Conservation (phyloP, 495 filamentous ascomycete genomes). For the Daldinia loculata region DNA sequence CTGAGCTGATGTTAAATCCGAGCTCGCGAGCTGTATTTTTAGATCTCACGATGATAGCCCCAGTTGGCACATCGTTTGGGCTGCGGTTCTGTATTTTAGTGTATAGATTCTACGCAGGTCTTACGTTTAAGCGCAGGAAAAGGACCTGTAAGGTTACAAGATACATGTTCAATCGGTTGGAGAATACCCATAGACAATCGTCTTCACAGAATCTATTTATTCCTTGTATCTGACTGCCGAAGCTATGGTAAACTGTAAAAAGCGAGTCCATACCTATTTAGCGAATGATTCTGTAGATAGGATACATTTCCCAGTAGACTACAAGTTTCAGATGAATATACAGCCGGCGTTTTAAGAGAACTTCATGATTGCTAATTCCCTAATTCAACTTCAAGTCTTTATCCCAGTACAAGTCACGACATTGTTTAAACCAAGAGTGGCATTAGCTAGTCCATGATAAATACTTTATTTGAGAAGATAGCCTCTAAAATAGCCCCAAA, state of each 20-base stretch:
- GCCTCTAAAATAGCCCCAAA: not conserved
- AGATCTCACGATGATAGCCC: not conserved
- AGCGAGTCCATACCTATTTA: not conserved
- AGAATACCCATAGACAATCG: not conserved
- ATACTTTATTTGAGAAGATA: conserved; percentile 2
- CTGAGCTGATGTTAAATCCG: not conserved
- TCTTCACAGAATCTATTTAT: conserved; percentile 3
- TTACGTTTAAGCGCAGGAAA: not conserved
- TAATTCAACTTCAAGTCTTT: not conserved
- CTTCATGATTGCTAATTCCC: not conserved
- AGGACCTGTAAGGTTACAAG: not conserved
- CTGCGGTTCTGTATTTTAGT: not conserved
- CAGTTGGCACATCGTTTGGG: not conserved
- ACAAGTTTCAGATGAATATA: too few relatives aligned
- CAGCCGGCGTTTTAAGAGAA: not conserved
- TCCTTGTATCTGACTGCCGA: not conserved
- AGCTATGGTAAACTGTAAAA: not conserved
- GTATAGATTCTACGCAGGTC: not conserved
- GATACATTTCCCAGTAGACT: too few relatives aligned
- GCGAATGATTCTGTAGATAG: not conserved
- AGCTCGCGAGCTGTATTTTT: not conserved
- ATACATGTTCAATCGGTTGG: not conserved
- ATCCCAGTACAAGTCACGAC: not conserved
- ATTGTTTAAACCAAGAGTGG: not conserved
- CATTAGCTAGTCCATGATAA: not conserved